A percentile compares a stretch with the other conserved stretches of the same genome.
Conservation (phyloP, 495 filamentous ascomycete genomes). For the Monascus purpureus region DNA sequence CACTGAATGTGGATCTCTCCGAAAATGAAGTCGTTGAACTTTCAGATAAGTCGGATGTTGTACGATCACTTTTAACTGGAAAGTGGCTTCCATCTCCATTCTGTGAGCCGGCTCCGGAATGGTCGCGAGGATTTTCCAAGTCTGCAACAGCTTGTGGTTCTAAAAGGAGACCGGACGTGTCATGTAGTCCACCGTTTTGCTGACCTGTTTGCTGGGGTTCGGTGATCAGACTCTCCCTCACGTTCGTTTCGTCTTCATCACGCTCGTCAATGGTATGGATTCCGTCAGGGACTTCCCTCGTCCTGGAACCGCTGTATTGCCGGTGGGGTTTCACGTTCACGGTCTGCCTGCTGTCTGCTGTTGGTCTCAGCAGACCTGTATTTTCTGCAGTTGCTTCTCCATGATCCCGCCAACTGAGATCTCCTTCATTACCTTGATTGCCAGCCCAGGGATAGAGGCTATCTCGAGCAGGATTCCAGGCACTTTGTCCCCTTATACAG, state of each 20-base stretch:
- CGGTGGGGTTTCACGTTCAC: constrained; percentile 11
- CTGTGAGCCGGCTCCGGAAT: background rate
- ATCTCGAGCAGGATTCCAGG: constrained; percentile 4
- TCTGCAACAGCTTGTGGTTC: background rate
- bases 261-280: constrained; percentile 58
- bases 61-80: constrained; percentile 40
- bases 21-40: constrained; percentile 22
- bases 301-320: constrained; percentile 31
- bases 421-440: constrained; percentile 14
- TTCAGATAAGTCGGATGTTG: constrained; percentile 43
- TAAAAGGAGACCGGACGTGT: constrained; percentile 17
- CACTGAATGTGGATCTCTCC: constrained; percentile 1
- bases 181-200: constrained; percentile 1
- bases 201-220: constrained; percentile 8
- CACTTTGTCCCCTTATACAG: constrained; percentile 2
- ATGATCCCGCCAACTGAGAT: constrained; percentile 15
- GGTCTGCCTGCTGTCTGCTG: constrained; percentile 24
- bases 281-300: constrained; percentile 30
- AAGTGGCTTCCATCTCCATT: constrained; percentile 17
- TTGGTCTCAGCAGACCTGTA: constrained; percentile 44
- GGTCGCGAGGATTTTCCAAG: background rate
- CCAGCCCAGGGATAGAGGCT: constrained; percentile 23
- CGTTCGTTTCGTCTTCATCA: constrained; percentile 46
- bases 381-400: constrained; percentile 30
- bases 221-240: constrained; percentile 13